Conservation (phyloP, 1,284 basidiomycete species). For the Veloboletus limbatus region DNA sequence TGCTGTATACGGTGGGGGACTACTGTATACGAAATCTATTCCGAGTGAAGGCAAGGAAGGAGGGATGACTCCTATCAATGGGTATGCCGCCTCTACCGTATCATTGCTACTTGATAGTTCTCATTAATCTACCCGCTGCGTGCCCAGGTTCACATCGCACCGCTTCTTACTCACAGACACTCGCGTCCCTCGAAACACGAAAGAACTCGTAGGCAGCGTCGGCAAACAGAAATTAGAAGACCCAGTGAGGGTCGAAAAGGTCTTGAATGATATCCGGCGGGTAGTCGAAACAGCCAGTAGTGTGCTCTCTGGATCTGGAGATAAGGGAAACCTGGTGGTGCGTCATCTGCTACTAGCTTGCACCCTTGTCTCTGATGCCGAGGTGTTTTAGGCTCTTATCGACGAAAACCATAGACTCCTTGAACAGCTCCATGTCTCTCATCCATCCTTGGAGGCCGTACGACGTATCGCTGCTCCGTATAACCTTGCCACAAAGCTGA, state of each 20-base stretch:
- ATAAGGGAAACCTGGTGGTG: constrained; percentile 43
- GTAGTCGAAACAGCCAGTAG: constrained; percentile 80
- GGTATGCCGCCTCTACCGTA: constrained; percentile 59
- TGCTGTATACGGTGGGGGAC: constrained; percentile 88
- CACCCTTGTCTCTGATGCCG: constrained; percentile 1
- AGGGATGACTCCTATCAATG: constrained; percentile 83
- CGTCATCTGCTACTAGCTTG: constrained; percentile 35
- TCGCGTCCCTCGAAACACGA: constrained; percentile 90
- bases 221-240: constrained; percentile 72
- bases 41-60: constrained; percentile 68
- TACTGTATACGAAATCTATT: constrained; percentile 80
- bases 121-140: constrained; percentile 18
- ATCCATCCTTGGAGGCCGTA: constrained; percentile 85
- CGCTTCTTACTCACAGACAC: constrained; percentile 92
- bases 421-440: constrained; percentile 88
- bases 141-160: constrained; percentile 59
- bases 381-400: constrained; percentile 63
- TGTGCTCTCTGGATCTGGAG: constrained; percentile 57
- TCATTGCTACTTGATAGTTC: constrained; percentile 7
- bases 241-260: constrained; percentile 72
- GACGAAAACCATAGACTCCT: constrained; percentile 88
- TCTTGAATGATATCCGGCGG: constrained; percentile 75
- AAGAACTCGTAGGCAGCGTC: constrained; percentile 90
- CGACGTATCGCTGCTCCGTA: constrained; percentile 63
- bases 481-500: constrained; percentile 89